A percentile compares a stretch with the other conserved stretches of the same genome.
phyloP scores from a whole-genome alignment of 768 basidiomycete species.

The Crepidotus variabilis region DNA sequence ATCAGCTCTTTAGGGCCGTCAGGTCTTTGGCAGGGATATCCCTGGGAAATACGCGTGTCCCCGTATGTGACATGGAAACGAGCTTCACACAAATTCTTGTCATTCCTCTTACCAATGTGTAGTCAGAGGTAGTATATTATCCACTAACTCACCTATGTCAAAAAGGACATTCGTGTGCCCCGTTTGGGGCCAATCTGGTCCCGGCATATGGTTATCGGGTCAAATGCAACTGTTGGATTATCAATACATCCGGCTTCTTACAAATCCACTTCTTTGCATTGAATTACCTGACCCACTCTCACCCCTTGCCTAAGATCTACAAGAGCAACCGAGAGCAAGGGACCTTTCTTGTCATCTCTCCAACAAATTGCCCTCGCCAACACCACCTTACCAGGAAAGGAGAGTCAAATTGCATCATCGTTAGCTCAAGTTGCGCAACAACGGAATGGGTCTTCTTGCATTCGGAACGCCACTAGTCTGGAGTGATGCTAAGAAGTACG shows the following conservation, averaged over 20 bases:
- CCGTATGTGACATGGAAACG: too few relatives aligned
- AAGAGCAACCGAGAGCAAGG: background rate
- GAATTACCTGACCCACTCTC: background rate
- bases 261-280: background rate
- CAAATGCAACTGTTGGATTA: background rate
- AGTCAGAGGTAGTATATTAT: too few relatives aligned
- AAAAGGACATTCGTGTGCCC: too few relatives aligned
- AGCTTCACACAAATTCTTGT: too few relatives aligned
- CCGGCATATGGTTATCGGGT: background rate
- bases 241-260: background rate
- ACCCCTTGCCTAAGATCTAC: background rate
- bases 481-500: conserved; percentile 84
- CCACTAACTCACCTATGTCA: too few relatives aligned
- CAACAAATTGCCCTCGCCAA: conserved; percentile 71
- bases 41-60: too few relatives aligned
- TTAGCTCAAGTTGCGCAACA: background rate
- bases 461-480: conserved; percentile 92
- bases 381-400: background rate
- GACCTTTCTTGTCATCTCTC: conserved; percentile 16
- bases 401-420: background rate
- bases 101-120: too few relatives aligned
- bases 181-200: background rate
- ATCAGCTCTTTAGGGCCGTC: too few relatives aligned
- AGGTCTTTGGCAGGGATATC: too few relatives aligned
- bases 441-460: conserved; percentile 82